phyloP scores from a whole-genome alignment of 1,139 yeast species.

The Sugiyamaella pinicola region DNA sequence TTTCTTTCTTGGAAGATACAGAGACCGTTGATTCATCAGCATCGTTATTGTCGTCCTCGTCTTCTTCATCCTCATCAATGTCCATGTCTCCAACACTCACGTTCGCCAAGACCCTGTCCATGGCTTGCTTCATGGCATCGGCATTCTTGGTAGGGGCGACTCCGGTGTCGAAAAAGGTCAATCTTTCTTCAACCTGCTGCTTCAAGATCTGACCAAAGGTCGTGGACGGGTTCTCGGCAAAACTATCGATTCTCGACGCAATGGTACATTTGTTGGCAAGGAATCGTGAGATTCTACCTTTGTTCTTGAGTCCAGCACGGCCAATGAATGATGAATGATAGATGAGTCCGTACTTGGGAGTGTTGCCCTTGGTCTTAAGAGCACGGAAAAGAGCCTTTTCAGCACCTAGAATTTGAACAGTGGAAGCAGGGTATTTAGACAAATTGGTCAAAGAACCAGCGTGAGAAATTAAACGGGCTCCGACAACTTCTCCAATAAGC shows the following conservation, averaged over 20 bases:
- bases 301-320: constrained; percentile 93
- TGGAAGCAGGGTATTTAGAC: constrained; percentile 98
- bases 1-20: constrained; percentile 28
- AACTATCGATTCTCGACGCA: constrained; percentile 97
- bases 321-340: constrained; percentile 97
- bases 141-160: constrained; percentile 95
- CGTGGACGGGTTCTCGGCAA: constrained; percentile 57
- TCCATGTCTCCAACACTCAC: constrained; percentile 51
- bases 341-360: constrained; percentile 96
- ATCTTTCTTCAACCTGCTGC: constrained; percentile 97
- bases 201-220: constrained; percentile 89
- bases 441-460: constrained; percentile 96
- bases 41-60: constrained; percentile 47
- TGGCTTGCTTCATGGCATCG: constrained; percentile 90
- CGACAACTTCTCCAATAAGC: constrained; percentile 96
- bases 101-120: constrained; percentile 58
- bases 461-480: constrained; percentile 97
- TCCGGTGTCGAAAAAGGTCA: constrained; percentile 94
- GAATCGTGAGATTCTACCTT: constrained; percentile 98
- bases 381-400: constrained; percentile 99
- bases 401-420: constrained; percentile 97
- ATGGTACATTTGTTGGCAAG: constrained; percentile 98
- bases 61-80: constrained; percentile 54
- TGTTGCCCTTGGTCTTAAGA: constrained; percentile 95
- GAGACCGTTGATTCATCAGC: constrained; percentile 19